A percentile compares a stretch with the other conserved stretches of the same genome.
phyloP scores from a whole-genome alignment of 805 yeast genomes.

The Schwanniomyces occidentalis region DNA sequence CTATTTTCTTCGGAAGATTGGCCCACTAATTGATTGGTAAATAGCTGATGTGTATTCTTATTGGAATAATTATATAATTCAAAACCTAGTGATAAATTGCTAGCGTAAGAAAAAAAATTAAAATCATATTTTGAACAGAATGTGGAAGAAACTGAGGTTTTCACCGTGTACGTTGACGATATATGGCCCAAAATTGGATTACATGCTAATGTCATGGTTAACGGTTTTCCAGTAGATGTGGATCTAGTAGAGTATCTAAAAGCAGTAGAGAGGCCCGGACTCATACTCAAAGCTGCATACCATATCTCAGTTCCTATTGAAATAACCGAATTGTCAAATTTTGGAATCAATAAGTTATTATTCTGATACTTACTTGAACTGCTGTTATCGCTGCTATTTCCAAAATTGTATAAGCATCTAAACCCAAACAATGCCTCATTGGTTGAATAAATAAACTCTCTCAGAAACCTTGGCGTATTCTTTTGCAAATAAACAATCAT shows the following conservation, averaged over 20 bases:
- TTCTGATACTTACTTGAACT: slow-evolving; percentile 32
- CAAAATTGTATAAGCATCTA: slow-evolving; percentile 71
- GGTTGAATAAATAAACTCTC: slow-evolving; percentile 78
- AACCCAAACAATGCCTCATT: slow-evolving; percentile 83
- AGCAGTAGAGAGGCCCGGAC: slow-evolving; percentile 89
- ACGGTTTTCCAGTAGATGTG: slow-evolving; percentile 83
- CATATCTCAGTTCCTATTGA: slow-evolving; percentile 85
- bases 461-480: slow-evolving; percentile 59
- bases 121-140: slow-evolving; percentile 86
- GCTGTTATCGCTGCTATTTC: slow-evolving; percentile 17
- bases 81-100: slow-evolving; percentile 82
- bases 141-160: slow-evolving; percentile 71
- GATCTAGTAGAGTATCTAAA: slow-evolving; percentile 83
- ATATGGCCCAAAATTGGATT: slow-evolving; percentile 91
- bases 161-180: slow-evolving; percentile 83
- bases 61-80: slow-evolving; percentile 67
- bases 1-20: slow-evolving; percentile 2
- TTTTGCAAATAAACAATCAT: slow-evolving; percentile 72
- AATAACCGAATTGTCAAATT: slow-evolving; percentile 60
- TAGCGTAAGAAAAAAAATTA: slow-evolving; percentile 85
- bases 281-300: slow-evolving; percentile 80
- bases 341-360: slow-evolving; percentile 42
- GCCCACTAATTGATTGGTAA: neutral
- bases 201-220: slow-evolving; percentile 80
- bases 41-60: neutral